Evolutionary conservation across 2,329 filamentous ascomycete species (phyloP), one percentile per base, ranked within the genome.

Genomic region (Monilinia fructicola): DNA sequence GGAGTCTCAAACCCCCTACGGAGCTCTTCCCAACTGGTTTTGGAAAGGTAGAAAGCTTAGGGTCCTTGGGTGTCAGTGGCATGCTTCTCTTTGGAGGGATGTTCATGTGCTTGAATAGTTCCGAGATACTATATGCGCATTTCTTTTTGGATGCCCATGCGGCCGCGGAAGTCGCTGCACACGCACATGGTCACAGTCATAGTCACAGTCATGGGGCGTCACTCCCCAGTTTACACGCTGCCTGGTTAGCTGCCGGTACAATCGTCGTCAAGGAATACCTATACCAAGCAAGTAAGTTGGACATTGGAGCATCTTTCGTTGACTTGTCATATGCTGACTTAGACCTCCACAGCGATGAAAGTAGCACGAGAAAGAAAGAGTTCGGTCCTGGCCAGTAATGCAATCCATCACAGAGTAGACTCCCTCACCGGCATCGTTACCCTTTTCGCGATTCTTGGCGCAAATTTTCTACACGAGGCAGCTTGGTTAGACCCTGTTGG

Each of bases 31-130:
- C 95, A 2, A 87, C 88, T 74, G 95, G 95, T 1, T 99, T 96
- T 76, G 95, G 95, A 76, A 99, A 99, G 81, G 86, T 99, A n/a
- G 95, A 99, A 82, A 97, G 93, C 74, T 80, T 99, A 76, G 95
- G 95, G 26, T 95, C 93, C 28, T 81, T 99, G 67, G 95, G 94
- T 21, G 95, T 99, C 44, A 97, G 93, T 72, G 89, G 93, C 70
- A 90, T 99, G 80, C 83, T 99, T 73, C 85, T 99, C 2, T 87
- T 89, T 58, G 95, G 95, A 69, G 95, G 95, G 61, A 80, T 97
- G 69, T 93, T 96, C 78, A 98, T 99, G 90, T 93, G 93, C 70
- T 87, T 90, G 79, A 90, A 90, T 78, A 90, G 89, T 73, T 82
- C 87, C 66, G 80, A 89, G 72, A 85, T 87, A 52, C 81, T 95